phyloP scores from a whole-genome alignment of 192 early-diverging fungal species.

The Allomyces macrogynus region DNA sequence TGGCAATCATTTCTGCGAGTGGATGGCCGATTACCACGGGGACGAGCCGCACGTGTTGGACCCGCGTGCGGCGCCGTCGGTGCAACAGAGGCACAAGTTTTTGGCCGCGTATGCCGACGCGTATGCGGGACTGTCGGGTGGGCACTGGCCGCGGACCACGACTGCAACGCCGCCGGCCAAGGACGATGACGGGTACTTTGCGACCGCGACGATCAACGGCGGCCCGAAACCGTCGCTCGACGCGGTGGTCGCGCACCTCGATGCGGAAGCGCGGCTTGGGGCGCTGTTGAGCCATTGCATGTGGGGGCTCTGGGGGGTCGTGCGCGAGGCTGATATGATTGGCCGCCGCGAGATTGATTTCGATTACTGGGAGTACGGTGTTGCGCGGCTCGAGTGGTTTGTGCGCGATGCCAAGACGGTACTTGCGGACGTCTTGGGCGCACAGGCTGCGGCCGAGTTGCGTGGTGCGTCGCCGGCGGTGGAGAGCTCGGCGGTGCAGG shows the following conservation, averaged over 20 bases:
- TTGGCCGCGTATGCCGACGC: conserved; percentile 41
- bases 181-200: neutral
- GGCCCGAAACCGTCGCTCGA: conserved; percentile 12
- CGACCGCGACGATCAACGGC: conserved; percentile 6
- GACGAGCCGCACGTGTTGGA: conserved; percentile 19
- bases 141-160: conserved; percentile 11
- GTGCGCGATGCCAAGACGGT: conserved; percentile 8
- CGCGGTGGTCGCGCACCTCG: conserved; percentile 15
- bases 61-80: conserved; percentile 27
- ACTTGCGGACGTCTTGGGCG: neutral
- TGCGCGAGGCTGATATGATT: conserved; percentile 40
- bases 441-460: no score
- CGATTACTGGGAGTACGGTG: conserved; percentile 48
- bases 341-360: conserved; percentile 42
- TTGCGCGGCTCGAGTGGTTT: conserved; percentile 30
- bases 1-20: conserved; percentile 71
- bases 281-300: conserved; percentile 34
- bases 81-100: conserved; percentile 31
- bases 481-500: no score
- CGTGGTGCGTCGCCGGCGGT: no score
- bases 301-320: conserved; percentile 64
- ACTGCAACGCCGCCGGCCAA: conserved; percentile 1
- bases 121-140: conserved; percentile 19
- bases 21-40: conserved; percentile 60
- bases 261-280: conserved; percentile 20